Evolutionary conservation across 805 yeast species (phyloP), one percentile per base, ranked within the genome.

Genomic region (Metschnikowia continentalis): DNA sequence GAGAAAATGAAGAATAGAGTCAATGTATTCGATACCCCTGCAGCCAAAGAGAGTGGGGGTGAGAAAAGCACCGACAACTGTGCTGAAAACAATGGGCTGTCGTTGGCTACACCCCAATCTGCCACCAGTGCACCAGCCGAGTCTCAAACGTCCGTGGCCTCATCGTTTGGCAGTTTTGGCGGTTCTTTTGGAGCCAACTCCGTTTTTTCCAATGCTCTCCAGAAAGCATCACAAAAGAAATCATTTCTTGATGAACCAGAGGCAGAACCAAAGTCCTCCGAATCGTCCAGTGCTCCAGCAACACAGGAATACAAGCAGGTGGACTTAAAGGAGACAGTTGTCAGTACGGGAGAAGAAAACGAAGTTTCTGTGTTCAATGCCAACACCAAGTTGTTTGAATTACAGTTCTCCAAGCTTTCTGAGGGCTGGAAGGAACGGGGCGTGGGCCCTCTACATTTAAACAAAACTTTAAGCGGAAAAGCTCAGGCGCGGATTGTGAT

Each of bases 351-450:
- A 1, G 99, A 94, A 67, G 99, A 94, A 66, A 76, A 81, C 50
- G 99, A 94, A 64, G 74, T 74, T 33, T 80, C 87, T 0, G 63
- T 84, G 6, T 88, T 80, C 65, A 80, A 81, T 41, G 78, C 86
- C 36, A 83, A 86, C 44, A 89, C 95, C 3, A 89, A 91, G 62
- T 71, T 94, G 26, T 94, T 91, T 64, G 83, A 80, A 32, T 70
- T 89, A 58, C 87, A 88, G 60, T 71, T 91, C 32, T 71, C 84
- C 0, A 78, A 82, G 35, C 74, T 86, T 3, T 65, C 78, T 7
- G 82, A 78, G 15, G 97, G 97, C 2, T 94, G 99, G 99, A 94
- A 89, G 65, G 99, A 94, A 68, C 81, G 94, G 62, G 99, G 99
- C 22, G 76, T 87, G 39, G 99, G 99, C 2, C 78, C 81, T 4